phyloP scores from a whole-genome alignment of 2,329 filamentous ascomycete species.

The Seiridium unicorne region DNA sequence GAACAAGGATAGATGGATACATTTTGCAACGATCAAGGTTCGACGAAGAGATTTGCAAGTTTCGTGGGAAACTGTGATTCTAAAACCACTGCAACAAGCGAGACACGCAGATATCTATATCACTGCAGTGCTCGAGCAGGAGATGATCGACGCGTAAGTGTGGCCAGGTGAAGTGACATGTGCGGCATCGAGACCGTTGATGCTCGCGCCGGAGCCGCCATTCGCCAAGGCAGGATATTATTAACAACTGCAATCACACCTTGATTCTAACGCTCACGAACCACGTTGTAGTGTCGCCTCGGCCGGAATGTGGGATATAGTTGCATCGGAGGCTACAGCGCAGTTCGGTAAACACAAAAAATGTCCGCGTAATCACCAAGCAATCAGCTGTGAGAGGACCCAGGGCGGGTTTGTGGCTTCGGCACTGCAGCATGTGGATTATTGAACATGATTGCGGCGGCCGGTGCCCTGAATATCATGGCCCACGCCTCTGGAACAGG shows the following conservation, averaged over 20 bases:
- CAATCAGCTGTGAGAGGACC: background rate
- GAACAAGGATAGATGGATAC: slow-evolving; percentile 11
- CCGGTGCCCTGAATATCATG: background rate
- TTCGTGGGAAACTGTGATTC: slow-evolving; percentile 1
- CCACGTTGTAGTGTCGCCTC: background rate
- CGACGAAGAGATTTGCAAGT: slow-evolving; percentile 4
- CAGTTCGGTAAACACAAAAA: slow-evolving; percentile 2
- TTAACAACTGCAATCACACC: background rate
- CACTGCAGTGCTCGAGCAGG: background rate
- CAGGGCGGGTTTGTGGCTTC: background rate
- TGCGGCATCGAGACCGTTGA: background rate
- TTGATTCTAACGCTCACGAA: background rate
- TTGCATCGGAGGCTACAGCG: slow-evolving; percentile 3
- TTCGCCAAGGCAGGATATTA: background rate
- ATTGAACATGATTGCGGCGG: background rate
- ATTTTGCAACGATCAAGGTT: background rate
- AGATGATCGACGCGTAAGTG: background rate
- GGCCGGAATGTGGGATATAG: slow-evolving; percentile 1
- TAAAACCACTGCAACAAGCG: background rate
- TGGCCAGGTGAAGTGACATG: background rate
- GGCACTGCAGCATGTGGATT: slow-evolving; percentile 3
- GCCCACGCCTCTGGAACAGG: background rate
- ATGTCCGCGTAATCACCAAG: background rate
- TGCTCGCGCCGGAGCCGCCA: background rate
- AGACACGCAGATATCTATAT: background rate